Conservation (phyloP, 495 filamentous ascomycete species). For the Tetracladium setigerum region DNA sequence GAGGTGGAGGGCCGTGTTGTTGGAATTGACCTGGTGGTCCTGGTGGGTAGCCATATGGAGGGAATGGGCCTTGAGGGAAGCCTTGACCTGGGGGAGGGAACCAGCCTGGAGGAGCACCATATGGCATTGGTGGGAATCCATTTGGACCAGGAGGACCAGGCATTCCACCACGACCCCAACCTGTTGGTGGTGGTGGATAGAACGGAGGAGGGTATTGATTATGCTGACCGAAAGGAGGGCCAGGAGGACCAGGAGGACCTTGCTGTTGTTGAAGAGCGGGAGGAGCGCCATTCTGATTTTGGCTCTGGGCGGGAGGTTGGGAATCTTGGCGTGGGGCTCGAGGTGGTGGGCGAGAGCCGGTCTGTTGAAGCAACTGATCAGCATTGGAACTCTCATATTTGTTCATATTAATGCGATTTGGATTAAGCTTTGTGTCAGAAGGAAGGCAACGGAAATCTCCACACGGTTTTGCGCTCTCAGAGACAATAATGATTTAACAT, state of each 20-base stretch:
- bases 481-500: slow-evolving; percentile 65
- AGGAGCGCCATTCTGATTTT: slow-evolving; percentile 29
- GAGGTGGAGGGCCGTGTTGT: slow-evolving; percentile 26
- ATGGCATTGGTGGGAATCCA: slow-evolving; percentile 45
- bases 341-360: slow-evolving; percentile 27
- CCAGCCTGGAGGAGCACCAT: slow-evolving; percentile 68
- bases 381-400: slow-evolving; percentile 4
- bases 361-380: slow-evolving; percentile 20
- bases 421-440: slow-evolving; percentile 58
- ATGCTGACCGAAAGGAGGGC: slow-evolving; percentile 48
- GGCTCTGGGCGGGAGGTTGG: slow-evolving; percentile 14
- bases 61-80: slow-evolving; percentile 54
- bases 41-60: slow-evolving; percentile 32
- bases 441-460: slow-evolving; percentile 99
- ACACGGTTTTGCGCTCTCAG: slow-evolving; percentile 93
- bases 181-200: slow-evolving; percentile 41
- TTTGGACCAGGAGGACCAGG: slow-evolving; percentile 54
- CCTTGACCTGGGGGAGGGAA: slow-evolving; percentile 73
- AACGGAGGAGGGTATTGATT: slow-evolving; percentile 33
- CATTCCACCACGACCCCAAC: slow-evolving; percentile 54
- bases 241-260: slow-evolving; percentile 33
- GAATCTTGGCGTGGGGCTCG: slow-evolving; percentile 17
- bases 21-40: slow-evolving; percentile 47
- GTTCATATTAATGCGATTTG: neutral
- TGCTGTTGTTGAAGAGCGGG: slow-evolving; percentile 31